Conservation (phyloP, 1,139 yeast genomes). For the Eremothecium sinecaudum region DNA sequence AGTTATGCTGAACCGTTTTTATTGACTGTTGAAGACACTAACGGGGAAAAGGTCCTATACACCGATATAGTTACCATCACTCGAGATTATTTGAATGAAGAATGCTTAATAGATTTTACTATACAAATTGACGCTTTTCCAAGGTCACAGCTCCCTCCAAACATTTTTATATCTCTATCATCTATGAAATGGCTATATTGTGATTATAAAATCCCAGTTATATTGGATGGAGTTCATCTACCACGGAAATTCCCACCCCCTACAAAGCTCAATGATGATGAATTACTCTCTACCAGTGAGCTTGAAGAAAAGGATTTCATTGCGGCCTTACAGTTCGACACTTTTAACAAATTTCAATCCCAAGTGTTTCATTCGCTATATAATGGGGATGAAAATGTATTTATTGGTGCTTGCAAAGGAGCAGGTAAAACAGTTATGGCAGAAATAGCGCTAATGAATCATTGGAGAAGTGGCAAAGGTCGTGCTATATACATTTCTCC, state of each 20-base stretch:
- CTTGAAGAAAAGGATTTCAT: slow-evolving; percentile 41
- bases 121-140: slow-evolving; percentile 37
- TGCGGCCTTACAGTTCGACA: slow-evolving; percentile 36
- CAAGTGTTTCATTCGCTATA: slow-evolving; percentile 57
- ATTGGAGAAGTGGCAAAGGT: slow-evolving; percentile 57
- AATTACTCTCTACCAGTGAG: slow-evolving; percentile 41
- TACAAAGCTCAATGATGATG: slow-evolving; percentile 43
- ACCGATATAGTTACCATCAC: slow-evolving; percentile 47
- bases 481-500: slow-evolving; percentile 65
- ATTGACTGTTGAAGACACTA: slow-evolving; percentile 70
- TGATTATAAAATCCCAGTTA: slow-evolving; percentile 52
- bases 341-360: slow-evolving; percentile 65
- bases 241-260: slow-evolving; percentile 68
- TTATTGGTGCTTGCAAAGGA: slow-evolving; percentile 68
- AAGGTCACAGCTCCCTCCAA: slow-evolving; percentile 58
- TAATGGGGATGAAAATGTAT: slow-evolving; percentile 47
- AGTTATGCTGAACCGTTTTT: slow-evolving; percentile 58
- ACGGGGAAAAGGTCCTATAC: slow-evolving; percentile 66
- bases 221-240: slow-evolving; percentile 44
- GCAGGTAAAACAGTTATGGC: slow-evolving; percentile 67
- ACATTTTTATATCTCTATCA: slow-evolving; percentile 58
- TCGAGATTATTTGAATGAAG: slow-evolving; percentile 40
- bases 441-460: slow-evolving; percentile 61
- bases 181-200: slow-evolving; percentile 86
- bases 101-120: slow-evolving; percentile 55